Base-by-base conservation (phyloP, 2,329 filamentous ascomycete genomes). In the Colletotrichum orchidophilum region DNA sequence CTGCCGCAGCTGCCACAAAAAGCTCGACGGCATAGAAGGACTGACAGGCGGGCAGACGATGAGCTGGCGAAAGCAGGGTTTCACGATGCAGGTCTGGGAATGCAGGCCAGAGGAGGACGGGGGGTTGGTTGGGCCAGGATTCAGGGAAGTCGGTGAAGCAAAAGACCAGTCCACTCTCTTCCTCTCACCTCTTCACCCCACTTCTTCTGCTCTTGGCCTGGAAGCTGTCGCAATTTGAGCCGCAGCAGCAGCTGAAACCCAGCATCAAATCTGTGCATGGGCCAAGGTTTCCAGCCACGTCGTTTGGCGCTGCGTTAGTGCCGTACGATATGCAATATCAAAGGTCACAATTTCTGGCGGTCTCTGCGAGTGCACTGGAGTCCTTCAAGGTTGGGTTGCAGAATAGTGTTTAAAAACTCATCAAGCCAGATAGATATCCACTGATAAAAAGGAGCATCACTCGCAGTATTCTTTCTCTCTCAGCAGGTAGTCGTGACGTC, bases 21-120 rank as follows among this genome's bases (percentile, higher is more conserved):
- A 11, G 39, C 26, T 13, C 26, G n/a, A 12, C 18, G 35, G 13
- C 29, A 33, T 15, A 31, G 57, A 6, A 26, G 50, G 21, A 11
- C 35, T 24, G 42, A 24, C 29, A 52, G 27, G 50, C 21, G 42
- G 27, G 8, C 27, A 21, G 21, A 29, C 27, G 24, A 5, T 35
- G 59, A n/a, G 59, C 46, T 62, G 59, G 59, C 59, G 59, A 27
- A 62, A 62, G 50, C 13, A 8, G 46, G 59, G 46, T 7, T 24
- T 15, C 35, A 49, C 26, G 26, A 31, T 49, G 57, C 57, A 60
- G 35, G 59, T n/a, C 42, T 52, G 18, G 27, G 12, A 52, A 7
- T 33, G 59, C 49, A 26, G 49, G n/a, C 21, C 59, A 29, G 46
- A 27, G 21, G 39, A 46, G 39, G 35, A 15, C 26, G 2, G 42